A percentile compares a stretch with the other conserved stretches of the same genome.
These are phyloP conservation scores for Oryza coarctata DNA, from an alignment of 176 grass and related monocot genomes.

Conservation along the genomic window DNA sequence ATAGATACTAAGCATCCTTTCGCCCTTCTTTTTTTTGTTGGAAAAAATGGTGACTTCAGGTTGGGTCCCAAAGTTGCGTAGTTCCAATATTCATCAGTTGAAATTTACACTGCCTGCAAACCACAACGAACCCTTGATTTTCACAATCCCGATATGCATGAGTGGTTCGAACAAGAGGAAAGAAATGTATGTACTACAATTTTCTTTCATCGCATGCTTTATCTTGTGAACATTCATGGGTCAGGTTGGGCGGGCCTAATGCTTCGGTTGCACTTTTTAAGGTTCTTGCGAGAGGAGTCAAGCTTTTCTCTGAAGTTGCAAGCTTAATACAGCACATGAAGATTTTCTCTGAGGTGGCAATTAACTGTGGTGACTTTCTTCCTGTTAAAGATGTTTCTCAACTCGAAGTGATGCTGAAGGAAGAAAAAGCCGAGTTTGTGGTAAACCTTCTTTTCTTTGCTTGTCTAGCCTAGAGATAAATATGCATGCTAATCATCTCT, in stretches of 20 bases:
- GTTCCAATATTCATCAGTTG: constrained; percentile 79
- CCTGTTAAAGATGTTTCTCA: constrained; percentile 52
- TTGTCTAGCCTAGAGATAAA: background rate
- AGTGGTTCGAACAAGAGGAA: constrained; percentile 62
- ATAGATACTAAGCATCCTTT: background rate
- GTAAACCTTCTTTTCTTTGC: constrained; percentile 26
- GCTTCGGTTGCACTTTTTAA: constrained; percentile 42
- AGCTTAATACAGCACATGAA: constrained; percentile 45
- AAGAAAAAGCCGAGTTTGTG: constrained; percentile 73
- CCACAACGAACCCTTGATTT: constrained; percentile 69
- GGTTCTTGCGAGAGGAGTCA: constrained; percentile 61
- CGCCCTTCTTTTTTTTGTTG: background rate
- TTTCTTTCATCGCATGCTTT: background rate
- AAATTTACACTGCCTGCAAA: constrained; percentile 76
- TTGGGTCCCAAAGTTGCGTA: constrained; percentile 84
- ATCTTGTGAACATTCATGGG: background rate
- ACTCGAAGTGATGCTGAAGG: constrained; percentile 62
- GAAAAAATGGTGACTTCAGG: constrained; percentile 45
- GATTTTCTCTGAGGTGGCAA: constrained; percentile 26
- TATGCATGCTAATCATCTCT: background rate
- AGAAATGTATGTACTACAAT: constrained; percentile 63
- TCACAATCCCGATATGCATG: constrained; percentile 54
- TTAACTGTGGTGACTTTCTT: constrained; percentile 26
- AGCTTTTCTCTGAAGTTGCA: constrained; percentile 71
- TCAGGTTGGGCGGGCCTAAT: background rate